Percentiles rank a stretch among this genome's conserved stretches.
Conservation (phyloP, 257 asterid species). For the Solanum habrochaites region DNA sequence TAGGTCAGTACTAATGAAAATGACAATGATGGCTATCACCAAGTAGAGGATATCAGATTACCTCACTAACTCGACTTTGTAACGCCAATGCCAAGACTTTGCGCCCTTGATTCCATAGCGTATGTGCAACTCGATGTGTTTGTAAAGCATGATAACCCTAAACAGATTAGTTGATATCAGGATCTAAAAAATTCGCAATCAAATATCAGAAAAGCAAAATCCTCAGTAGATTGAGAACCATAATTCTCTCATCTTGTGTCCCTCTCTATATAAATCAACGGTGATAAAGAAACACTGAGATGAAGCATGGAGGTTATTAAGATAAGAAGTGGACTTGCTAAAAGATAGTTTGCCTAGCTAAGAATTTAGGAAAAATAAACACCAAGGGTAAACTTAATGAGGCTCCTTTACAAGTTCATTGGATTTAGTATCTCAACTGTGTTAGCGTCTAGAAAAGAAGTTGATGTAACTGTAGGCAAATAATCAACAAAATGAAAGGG, state of each 20-base stretch:
- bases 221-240: neutral
- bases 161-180: neutral
- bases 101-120: slow-evolving; percentile 37
- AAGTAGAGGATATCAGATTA: neutral
- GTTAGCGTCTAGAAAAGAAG: neutral
- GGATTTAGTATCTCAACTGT: neutral
- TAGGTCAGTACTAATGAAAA: neutral
- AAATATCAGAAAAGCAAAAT: neutral
- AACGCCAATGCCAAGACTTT: slow-evolving; percentile 28
- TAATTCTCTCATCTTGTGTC: neutral
- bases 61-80: slow-evolving; percentile 42
- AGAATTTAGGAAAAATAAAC: neutral
- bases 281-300: neutral
- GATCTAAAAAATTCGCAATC: neutral
- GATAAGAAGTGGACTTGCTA: neutral
- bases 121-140: slow-evolving; percentile 35
- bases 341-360: neutral
- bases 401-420: neutral
- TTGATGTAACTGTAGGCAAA: neutral
- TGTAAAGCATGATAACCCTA: slow-evolving; percentile 39
- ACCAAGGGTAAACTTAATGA: neutral
- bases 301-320: neutral
- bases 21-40: neutral
- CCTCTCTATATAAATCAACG: neutral
- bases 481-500: neutral